Evolutionary conservation across 2,329 filamentous ascomycete genomes (phyloP).

Genomic region (Trichoderma guizhouense): DNA sequence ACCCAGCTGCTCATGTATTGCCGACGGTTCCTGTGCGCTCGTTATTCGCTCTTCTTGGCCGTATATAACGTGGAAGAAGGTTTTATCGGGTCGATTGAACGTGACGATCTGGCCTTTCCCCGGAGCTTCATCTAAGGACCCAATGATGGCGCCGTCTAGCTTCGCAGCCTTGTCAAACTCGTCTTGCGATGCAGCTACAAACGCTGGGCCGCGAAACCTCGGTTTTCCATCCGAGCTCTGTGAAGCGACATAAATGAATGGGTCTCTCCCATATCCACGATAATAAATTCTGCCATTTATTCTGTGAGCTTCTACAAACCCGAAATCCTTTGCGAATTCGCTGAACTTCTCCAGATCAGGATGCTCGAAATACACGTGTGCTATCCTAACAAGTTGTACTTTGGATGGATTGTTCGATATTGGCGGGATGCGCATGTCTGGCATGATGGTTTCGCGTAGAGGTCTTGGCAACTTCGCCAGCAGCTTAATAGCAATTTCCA

Average conservation of each 20-base stretch:
- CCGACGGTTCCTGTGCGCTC: not conserved
- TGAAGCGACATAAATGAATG: conserved; percentile 44
- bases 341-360: conserved; percentile 26
- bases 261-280: conserved; percentile 49
- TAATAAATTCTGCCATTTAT: conserved; percentile 40
- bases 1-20: not conserved
- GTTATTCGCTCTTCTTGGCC: conserved; percentile 19
- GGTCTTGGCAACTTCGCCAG: not conserved
- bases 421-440: not conserved
- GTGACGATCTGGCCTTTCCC: conserved; percentile 39
- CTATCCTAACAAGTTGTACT: not conserved
- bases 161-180: conserved; percentile 16
- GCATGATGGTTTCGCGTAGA: not conserved
- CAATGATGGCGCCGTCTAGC: not conserved
- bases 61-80: conserved; percentile 27
- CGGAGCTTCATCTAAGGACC: conserved; percentile 11
- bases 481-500: not conserved
- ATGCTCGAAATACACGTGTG: conserved; percentile 21
- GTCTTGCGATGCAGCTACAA: not conserved
- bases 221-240: conserved; percentile 16
- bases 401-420: not conserved
- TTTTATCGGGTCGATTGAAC: conserved; percentile 34
- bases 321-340: conserved; percentile 29
- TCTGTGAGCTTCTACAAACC: conserved; percentile 24
- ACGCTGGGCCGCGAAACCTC: not conserved